Conservation (phyloP, 805 yeast genomes). For the Ogataea allantospora region DNA sequence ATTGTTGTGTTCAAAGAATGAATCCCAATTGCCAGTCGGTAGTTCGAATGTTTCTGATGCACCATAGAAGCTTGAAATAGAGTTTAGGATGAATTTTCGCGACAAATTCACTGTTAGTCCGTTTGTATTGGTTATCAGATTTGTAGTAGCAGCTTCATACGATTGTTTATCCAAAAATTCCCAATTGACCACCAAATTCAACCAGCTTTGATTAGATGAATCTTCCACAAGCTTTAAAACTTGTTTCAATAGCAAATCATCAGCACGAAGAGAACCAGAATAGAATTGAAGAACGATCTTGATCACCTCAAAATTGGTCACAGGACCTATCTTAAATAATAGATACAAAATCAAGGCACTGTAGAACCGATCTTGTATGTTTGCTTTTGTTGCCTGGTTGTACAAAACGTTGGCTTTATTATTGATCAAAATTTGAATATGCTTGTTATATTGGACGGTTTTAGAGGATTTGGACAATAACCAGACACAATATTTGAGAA, state of each 20-base stretch:
- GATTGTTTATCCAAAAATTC: slow-evolving; percentile 43
- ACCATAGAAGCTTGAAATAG: slow-evolving; percentile 39
- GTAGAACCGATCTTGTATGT: slow-evolving; percentile 36
- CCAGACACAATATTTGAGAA: slow-evolving; percentile 46
- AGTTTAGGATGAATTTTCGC: slow-evolving; percentile 47
- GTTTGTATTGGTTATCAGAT: slow-evolving; percentile 13
- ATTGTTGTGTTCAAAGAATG: slow-evolving; percentile 28
- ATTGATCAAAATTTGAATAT: slow-evolving; percentile 63
- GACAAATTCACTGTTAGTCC: slow-evolving; percentile 52
- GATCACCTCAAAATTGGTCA: slow-evolving; percentile 44
- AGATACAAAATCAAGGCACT: slow-evolving; percentile 46
- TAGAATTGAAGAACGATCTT: slow-evolving; percentile 52
- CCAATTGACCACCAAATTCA: slow-evolving; percentile 62
- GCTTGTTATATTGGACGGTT: slow-evolving; percentile 44
- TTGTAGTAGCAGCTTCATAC: slow-evolving; percentile 4
- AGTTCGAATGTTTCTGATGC: slow-evolving; percentile 23
- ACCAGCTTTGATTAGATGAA: slow-evolving; percentile 53
- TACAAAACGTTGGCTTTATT: slow-evolving; percentile 43
- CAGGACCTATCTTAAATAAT: slow-evolving; percentile 48
- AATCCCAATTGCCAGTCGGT: slow-evolving; percentile 30
- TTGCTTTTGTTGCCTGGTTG: slow-evolving; percentile 24
- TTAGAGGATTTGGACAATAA: slow-evolving; percentile 39
- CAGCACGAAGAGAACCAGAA: slow-evolving; percentile 58
- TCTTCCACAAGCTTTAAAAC: slow-evolving; percentile 60
- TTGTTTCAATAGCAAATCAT: slow-evolving; percentile 60